These are phyloP conservation scores for Torrubiellomyces zombiae DNA, from an alignment of 2,329 filamentous ascomycete species.

Conservation along the genomic window DNA sequence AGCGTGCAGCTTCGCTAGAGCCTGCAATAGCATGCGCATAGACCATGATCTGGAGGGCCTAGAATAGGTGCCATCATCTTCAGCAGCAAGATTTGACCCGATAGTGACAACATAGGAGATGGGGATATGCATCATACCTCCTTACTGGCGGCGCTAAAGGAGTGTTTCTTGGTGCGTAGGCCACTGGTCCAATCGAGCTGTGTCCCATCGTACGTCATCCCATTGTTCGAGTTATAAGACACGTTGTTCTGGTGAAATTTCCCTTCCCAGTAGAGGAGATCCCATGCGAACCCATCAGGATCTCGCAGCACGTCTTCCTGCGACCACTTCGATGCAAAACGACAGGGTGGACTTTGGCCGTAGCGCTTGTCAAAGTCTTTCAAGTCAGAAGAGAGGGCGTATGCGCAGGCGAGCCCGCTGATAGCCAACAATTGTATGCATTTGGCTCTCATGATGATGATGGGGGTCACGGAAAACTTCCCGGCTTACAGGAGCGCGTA, in stretches of 20 bases:
- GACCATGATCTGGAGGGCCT: constrained; percentile 26
- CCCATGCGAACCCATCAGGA: constrained; percentile 16
- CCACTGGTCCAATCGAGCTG: constrained; percentile 21
- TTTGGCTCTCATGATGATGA: no score
- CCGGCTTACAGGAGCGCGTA: no score
- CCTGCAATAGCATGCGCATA: constrained; percentile 23
- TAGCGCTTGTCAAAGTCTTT: no score
- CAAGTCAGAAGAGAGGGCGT: constrained; percentile 1
- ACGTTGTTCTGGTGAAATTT: constrained; percentile 24
- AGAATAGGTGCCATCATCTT: neutral
- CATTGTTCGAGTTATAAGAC: constrained; percentile 22
- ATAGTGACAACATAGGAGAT: no score
- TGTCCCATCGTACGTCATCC: constrained; percentile 24
- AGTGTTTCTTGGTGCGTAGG: constrained; percentile 16
- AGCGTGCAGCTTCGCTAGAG: constrained; percentile 19
- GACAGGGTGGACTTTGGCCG: constrained; percentile 13
- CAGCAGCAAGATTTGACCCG: neutral
- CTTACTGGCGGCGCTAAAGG: constrained; percentile 22
- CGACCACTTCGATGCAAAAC: constrained; percentile 14
- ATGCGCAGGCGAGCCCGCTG: neutral
- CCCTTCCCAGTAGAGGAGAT: constrained; percentile 26
- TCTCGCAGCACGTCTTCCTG: constrained; percentile 12
- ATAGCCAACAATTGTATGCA: constrained; percentile 1
- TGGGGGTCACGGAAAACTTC: no score
- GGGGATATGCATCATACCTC: constrained; percentile 13